Evolutionary conservation across 495 filamentous ascomycete species (phyloP).

Genomic region (Podospora tetraspora): DNA sequence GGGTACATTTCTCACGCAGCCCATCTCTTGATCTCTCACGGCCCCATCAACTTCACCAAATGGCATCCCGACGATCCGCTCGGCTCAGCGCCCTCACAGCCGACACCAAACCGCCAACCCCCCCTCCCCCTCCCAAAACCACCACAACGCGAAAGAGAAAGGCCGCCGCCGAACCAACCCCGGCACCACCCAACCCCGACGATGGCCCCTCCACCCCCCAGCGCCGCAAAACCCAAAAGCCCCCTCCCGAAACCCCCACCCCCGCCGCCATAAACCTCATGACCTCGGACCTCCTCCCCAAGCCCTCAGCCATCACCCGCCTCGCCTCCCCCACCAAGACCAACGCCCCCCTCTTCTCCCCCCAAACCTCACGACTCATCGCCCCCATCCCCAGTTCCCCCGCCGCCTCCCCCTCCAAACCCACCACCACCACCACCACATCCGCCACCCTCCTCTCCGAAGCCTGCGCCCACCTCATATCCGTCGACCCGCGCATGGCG

Average conservation of each 20-base stretch:
- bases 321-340: conserved; percentile 47
- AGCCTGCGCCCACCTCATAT: conserved; percentile 72
- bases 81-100: conserved; percentile 47
- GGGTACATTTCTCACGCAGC: too few relatives aligned
- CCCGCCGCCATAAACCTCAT: conserved; percentile 34
- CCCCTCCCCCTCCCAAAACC: conserved; percentile 17
- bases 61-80: conserved; percentile 56
- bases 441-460: conserved; percentile 63
- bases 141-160: conserved; percentile 36
- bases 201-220: conserved; percentile 33
- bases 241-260: conserved; percentile 37
- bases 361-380: conserved; percentile 65
- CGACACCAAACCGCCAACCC: conserved; percentile 10
- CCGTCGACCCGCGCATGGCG: conserved; percentile 67
- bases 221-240: conserved; percentile 25
- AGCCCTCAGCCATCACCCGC: conserved; percentile 36
- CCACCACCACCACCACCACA: conserved; percentile 60
- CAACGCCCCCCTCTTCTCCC: conserved; percentile 76
- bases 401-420: conserved; percentile 56
- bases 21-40: background rate
- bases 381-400: conserved; percentile 49
- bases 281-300: conserved; percentile 27
- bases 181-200: conserved; percentile 3
- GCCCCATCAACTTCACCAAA: conserved; percentile 15
- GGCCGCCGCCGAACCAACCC: conserved; percentile 13